phyloP scores from a whole-genome alignment of 1,284 basidiomycete genomes.

The Irpex rosettiformis region DNA sequence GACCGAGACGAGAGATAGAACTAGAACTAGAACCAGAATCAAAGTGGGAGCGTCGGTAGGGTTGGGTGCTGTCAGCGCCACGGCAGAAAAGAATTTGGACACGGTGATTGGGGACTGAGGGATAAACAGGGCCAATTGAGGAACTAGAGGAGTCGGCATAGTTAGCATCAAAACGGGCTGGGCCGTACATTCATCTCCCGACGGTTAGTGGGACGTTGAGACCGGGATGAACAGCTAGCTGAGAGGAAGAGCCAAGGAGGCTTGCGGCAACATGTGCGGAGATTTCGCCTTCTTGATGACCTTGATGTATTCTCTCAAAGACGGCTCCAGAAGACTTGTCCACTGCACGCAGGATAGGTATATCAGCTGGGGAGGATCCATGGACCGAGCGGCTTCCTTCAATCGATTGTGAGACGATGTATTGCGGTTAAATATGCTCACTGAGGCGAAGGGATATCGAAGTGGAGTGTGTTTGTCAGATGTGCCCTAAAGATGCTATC shows the following conservation, averaged over 20 bases:
- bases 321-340: slow-evolving; percentile 8
- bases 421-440: not conserved
- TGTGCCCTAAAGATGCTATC: not conserved
- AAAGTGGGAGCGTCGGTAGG: too few relatives aligned
- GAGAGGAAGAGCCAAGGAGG: not conserved
- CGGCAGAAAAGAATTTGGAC: slow-evolving; percentile 25
- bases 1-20: too few relatives aligned
- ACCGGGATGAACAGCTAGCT: not conserved
- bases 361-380: not conserved
- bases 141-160: slow-evolving; percentile 27
- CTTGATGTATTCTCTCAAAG: slow-evolving; percentile 8
- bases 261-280: not conserved
- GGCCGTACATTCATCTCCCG: not conserved
- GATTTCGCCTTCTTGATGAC: not conserved
- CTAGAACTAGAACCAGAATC: too few relatives aligned
- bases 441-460: too few relatives aligned
- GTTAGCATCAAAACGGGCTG: slow-evolving; percentile 29
- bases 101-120: slow-evolving; percentile 29
- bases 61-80: not conserved
- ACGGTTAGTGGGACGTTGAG: too few relatives aligned
- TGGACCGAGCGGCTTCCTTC: not conserved
- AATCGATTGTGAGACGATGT: not conserved
- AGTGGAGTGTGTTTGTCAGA: too few relatives aligned
- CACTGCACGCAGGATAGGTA: slow-evolving; percentile 5
- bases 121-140: slow-evolving; percentile 29